Evolutionary conservation across 345 rosid genomes (phyloP).

Genomic region (Lepidium africanum): DNA sequence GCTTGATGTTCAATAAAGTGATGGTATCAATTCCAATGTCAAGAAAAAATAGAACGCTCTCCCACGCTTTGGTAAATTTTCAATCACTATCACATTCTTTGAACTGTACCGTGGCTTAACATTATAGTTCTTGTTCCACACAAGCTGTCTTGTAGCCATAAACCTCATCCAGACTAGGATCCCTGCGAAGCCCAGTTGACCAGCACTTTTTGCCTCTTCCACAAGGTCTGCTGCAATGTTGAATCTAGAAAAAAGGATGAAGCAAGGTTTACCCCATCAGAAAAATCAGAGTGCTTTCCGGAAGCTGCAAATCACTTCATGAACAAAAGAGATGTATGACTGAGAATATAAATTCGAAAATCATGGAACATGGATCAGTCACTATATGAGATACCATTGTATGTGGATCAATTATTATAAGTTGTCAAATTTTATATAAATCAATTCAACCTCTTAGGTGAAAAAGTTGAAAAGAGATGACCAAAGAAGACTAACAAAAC

Average conservation of each 20-base stretch:
- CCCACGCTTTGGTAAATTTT: background rate
- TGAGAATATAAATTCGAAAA: background rate
- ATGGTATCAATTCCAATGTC: background rate
- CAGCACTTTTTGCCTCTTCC: conserved; percentile 67
- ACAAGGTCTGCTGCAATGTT: conserved; percentile 91
- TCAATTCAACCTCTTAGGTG: background rate
- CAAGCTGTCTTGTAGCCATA: conserved; percentile 98
- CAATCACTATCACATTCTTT: conserved; percentile 10
- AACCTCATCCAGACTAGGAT: conserved; percentile 99
- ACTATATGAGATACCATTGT: background rate
- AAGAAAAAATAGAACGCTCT: background rate
- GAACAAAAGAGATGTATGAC: background rate
- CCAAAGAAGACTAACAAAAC: conserved; percentile 1
- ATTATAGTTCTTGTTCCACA: conserved; percentile 98
- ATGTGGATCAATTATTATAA: background rate
- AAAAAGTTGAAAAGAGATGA: background rate
- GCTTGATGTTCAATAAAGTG: background rate
- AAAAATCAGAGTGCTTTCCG: background rate
- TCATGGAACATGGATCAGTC: conserved; percentile 1
- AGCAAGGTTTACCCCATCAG: background rate
- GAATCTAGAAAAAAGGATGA: conserved; percentile 41
- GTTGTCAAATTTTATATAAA: background rate
- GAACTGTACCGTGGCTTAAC: conserved; percentile 88
- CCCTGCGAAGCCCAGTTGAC: conserved; percentile 77
- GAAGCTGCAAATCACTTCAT: conserved; percentile 1